Evolutionary conservation across 1,139 yeast species (phyloP).

Genomic region (Protomyces macrosporus): DNA sequence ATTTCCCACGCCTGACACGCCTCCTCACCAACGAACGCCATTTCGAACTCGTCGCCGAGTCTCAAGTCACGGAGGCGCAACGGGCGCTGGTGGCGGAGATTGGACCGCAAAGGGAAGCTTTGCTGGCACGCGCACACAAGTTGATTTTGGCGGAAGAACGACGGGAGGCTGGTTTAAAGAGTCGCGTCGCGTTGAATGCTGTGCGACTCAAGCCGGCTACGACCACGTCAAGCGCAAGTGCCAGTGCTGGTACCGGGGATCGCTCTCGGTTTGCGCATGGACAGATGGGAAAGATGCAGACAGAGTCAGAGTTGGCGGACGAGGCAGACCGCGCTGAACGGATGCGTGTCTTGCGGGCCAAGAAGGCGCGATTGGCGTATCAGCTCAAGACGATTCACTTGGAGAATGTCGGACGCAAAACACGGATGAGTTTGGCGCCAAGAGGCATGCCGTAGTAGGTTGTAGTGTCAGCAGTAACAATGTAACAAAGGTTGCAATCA

Average conservation of each 20-base stretch:
- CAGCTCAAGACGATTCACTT: slow-evolving; percentile 15
- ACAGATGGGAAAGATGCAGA: no score
- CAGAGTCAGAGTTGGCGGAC: background rate
- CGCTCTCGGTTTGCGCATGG: background rate
- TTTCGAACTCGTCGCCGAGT: slow-evolving; percentile 27
- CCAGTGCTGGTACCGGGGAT: background rate
- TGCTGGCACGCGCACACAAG: slow-evolving; percentile 25
- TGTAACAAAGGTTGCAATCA: background rate
- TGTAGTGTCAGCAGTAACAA: background rate
- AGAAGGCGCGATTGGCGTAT: slow-evolving; percentile 25
- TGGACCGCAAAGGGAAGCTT: slow-evolving; percentile 21
- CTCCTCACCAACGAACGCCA: slow-evolving; percentile 22
- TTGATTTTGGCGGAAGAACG: slow-evolving; percentile 15
- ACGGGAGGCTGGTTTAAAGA: slow-evolving; percentile 14
- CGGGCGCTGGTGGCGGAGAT: slow-evolving; percentile 20
- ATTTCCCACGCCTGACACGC: slow-evolving; percentile 26
- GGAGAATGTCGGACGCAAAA: slow-evolving; percentile 18
- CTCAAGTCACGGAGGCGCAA: slow-evolving; percentile 19
- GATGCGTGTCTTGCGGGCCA: slow-evolving; percentile 8
- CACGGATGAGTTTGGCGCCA: slow-evolving; percentile 25
- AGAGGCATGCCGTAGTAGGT: background rate
- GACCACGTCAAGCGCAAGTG: background rate
- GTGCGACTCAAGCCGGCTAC: slow-evolving; percentile 25
- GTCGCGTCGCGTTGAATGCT: slow-evolving; percentile 21
- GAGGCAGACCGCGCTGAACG: slow-evolving; percentile 6